Base-by-base conservation (phyloP, 371 early-diverging fungal species). In the Lichtheimia hyalospora region DNA sequence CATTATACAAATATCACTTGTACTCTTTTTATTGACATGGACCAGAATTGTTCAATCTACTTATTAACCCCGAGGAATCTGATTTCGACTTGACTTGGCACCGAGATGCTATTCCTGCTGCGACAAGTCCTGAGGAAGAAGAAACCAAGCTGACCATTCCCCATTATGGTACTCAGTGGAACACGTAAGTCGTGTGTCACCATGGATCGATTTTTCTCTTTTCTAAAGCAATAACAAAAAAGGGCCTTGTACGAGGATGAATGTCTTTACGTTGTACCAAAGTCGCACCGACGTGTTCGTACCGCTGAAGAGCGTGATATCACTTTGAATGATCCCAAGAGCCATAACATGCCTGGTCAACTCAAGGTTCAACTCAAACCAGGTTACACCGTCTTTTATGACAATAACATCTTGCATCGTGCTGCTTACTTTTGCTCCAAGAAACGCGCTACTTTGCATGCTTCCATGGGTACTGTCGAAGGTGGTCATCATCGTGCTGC, bases 141-240 rank as follows among this genome's bases (percentile, higher is more conserved):
- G 39, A 55, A 2, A 73, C 73, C 34, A 74, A 69, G 42, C 69
- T 83, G 27, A 63, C 58, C 1, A 77, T 81, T 42, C 81, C 83
- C 15, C 81, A 81, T 60, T 79, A 81, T 58, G 83, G 81, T 27
- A 83, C 83, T 7, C 83, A 83, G 63, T 83, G 83, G 83, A 83
- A 83, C 62, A 81, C 81, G 69, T 72, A 64, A 60, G 60, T 58
- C 12, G 8, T 28, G 10, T 44, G 20, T 50, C 28, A 50, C n/a
- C 27, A 50, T 34, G n/a, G 5, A 16, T 39, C 16, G 15, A 24
- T 15, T 2, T 39, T 54, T 40, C 39, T 23, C 40, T 18, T 44
- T 23, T 16, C 15, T 42, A 44, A 54, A 78, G 78, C n/a, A 6
- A 34, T 8, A 28, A 28, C 3, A 28, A 28, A 34, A 34, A 6